Evolutionary conservation across 345 rosid species (phyloP).

Genomic region (Bruguiera sexangula): DNA sequence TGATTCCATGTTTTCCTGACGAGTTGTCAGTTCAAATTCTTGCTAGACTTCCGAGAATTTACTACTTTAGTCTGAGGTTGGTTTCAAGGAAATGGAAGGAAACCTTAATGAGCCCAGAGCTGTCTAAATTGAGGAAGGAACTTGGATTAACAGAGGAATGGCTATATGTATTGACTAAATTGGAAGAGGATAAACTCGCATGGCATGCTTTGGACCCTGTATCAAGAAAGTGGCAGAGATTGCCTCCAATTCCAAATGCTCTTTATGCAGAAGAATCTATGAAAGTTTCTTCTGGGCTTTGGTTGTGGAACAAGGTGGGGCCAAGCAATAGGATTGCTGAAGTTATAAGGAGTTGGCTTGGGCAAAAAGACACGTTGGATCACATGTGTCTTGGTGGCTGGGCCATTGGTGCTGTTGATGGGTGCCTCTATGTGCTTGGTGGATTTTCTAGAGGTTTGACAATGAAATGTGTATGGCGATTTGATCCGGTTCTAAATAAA

Average conservation of each 20-base stretch:
- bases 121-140: constrained; percentile 65
- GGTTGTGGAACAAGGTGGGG: constrained; percentile 57
- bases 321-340: constrained; percentile 58
- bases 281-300: constrained; percentile 42
- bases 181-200: constrained; percentile 56
- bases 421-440: constrained; percentile 78
- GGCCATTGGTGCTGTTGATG: constrained; percentile 67
- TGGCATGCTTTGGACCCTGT: constrained; percentile 92
- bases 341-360: constrained; percentile 62
- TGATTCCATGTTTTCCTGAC: constrained; percentile 82
- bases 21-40: constrained; percentile 84
- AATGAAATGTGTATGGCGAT: constrained; percentile 67
- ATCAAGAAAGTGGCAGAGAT: constrained; percentile 68
- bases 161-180: constrained; percentile 76
- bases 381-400: constrained; percentile 72
- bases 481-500: constrained; percentile 54
- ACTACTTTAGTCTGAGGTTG: constrained; percentile 47
- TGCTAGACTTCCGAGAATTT: constrained; percentile 72
- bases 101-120: constrained; percentile 48
- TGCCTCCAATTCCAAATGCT: constrained; percentile 67
- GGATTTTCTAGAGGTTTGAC: constrained; percentile 67
- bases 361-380: constrained; percentile 47
- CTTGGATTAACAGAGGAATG: constrained; percentile 78
- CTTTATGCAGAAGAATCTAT: constrained; percentile 51
- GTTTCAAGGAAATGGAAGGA: constrained; percentile 73